Percentiles rank a stretch among this genome's conserved stretches.
Evolutionary conservation across 2,329 filamentous ascomycete species (phyloP).

Genomic region (Trichoderma harzianum): DNA sequence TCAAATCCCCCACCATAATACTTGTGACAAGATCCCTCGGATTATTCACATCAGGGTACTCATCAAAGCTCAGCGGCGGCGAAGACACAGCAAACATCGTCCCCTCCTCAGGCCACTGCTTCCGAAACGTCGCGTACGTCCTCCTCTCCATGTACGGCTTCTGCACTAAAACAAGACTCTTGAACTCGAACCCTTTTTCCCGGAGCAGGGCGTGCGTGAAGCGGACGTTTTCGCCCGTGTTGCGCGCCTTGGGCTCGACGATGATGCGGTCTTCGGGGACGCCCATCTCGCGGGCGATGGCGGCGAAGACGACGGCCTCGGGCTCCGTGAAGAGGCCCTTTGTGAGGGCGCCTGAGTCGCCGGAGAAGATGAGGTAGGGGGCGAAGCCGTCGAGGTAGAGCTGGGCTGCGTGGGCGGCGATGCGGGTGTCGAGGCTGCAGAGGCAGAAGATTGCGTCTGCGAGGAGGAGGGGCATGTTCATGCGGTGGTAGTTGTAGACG

Average conservation of each 20-base stretch:
- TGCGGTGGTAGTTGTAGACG: conserved; percentile 45
- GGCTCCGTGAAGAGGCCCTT: conserved; percentile 36
- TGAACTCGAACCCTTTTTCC: conserved; percentile 24
- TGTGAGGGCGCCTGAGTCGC: conserved; percentile 41
- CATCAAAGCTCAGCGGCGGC: conserved; percentile 36
- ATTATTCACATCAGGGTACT: conserved; percentile 42
- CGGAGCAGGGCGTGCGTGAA: conserved; percentile 39
- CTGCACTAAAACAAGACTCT: conserved; percentile 42
- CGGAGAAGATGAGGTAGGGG: conserved; percentile 43
- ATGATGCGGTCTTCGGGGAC: conserved; percentile 39
- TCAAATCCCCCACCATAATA: conserved; percentile 45
- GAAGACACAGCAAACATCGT: conserved; percentile 40
- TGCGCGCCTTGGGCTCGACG: conserved; percentile 39
- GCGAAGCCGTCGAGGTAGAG: conserved; percentile 40
- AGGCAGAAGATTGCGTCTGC: conserved; percentile 46
- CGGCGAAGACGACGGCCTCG: conserved; percentile 43
- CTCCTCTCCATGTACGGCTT: conserved; percentile 49
- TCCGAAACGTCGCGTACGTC: conserved; percentile 44
- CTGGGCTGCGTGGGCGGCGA: conserved; percentile 41
- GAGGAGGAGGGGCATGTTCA: conserved; percentile 34
- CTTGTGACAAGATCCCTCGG: conserved; percentile 41
- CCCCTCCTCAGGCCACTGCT: conserved; percentile 41
- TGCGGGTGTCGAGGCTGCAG: conserved; percentile 45
- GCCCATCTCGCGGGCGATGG: conserved; percentile 38
- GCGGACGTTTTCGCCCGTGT: conserved; percentile 47